Evolutionary conservation across 192 early-diverging fungal species (phyloP).

Genomic region (Jimgerdemannia flammicorona): DNA sequence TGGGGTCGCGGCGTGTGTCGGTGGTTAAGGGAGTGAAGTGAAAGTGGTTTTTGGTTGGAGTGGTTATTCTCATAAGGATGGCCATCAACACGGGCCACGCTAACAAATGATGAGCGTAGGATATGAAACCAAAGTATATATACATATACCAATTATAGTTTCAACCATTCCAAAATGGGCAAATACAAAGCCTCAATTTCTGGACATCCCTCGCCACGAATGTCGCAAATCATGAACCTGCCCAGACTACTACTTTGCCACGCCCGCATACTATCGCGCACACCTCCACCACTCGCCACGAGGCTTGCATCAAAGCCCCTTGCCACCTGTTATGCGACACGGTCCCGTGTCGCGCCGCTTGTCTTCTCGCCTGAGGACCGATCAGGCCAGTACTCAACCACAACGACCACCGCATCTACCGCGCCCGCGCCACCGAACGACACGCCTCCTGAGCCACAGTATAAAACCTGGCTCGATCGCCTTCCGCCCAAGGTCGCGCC

Average conservation of each 20-base stretch:
- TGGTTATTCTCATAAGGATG: neutral
- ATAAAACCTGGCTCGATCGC: slow-evolving; percentile 47
- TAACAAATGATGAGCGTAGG: neutral
- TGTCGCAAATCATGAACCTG: neutral
- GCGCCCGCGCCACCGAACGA: neutral
- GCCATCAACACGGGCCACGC: neutral
- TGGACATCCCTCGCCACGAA: too few species aligned
- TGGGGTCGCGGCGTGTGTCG: too few species aligned
- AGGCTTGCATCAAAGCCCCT: neutral
- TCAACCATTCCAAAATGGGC: too few species aligned
- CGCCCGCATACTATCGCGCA: neutral
- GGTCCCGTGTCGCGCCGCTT: neutral
- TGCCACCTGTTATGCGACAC: neutral
- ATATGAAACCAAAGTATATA: neutral
- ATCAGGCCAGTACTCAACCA: neutral
- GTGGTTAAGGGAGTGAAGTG: neutral
- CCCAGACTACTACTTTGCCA: neutral
- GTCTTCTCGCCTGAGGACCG: neutral
- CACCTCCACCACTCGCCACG: neutral
- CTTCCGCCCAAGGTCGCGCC: slow-evolving; percentile 58
- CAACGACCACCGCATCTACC: neutral
- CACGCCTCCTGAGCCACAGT: neutral
- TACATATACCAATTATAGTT: too few species aligned
- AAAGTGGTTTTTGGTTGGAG: neutral
- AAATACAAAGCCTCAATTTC: too few species aligned